Conservation (phyloP, 1,139 yeast genomes). For the Pichia sp. region DNA sequence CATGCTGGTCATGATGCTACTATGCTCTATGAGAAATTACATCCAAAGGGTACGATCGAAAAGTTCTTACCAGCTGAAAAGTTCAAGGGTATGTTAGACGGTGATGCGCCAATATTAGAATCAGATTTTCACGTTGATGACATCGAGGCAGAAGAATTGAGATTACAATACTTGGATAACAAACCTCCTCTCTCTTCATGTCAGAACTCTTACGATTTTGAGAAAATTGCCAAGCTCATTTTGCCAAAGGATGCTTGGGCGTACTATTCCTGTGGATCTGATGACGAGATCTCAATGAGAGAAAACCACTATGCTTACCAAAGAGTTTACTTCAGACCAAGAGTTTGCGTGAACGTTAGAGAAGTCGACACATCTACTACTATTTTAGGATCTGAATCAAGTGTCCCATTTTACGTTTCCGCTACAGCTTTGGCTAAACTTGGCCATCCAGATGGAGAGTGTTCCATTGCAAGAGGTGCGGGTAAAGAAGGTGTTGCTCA, state of each 20-base stretch:
- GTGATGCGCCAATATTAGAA: conserved; percentile 29
- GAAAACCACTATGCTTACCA: conserved; percentile 89
- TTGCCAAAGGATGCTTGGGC: conserved; percentile 83
- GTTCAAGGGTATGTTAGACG: conserved; percentile 28
- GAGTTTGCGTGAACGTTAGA: conserved; percentile 64
- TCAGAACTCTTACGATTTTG: conserved; percentile 74
- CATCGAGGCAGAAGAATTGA: conserved; percentile 29
- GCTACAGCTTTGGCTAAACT: conserved; percentile 80
- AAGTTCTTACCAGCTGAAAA: conserved; percentile 29
- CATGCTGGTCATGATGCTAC: conserved; percentile 94
- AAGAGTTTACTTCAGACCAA: conserved; percentile 78
- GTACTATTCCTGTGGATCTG: conserved; percentile 86
- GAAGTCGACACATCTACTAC: conserved; percentile 37
- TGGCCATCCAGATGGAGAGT: conserved; percentile 81
- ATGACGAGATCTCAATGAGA: conserved; percentile 83
- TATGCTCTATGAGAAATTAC: conserved; percentile 77
- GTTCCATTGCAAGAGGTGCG: conserved; percentile 67
- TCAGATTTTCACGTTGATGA: conserved; percentile 26
- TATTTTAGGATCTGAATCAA: conserved; percentile 42
- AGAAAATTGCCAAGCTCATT: conserved; percentile 71
- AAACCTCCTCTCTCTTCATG: conserved; percentile 66
- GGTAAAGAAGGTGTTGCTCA: conserved; percentile 63
- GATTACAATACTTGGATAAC: conserved; percentile 31
- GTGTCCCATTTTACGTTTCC: conserved; percentile 66
- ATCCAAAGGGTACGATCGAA: conserved; percentile 53